Evolutionary conservation across 1,284 basidiomycete genomes (phyloP).

Genomic region (Macrocystidia cucumis): DNA sequence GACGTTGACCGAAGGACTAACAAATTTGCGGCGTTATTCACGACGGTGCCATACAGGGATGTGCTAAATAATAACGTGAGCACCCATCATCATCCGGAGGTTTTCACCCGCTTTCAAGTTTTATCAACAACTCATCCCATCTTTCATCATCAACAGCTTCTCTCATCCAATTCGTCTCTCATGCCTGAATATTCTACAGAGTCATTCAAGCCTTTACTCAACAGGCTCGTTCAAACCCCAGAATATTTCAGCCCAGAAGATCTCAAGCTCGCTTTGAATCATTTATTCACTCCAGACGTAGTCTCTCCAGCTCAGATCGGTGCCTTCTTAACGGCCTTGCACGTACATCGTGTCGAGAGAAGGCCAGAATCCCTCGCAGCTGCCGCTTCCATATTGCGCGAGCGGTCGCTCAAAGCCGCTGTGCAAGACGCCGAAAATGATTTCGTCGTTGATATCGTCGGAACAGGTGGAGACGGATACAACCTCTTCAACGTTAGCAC

Average conservation of each 20-base stretch:
- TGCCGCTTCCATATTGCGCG: conserved; percentile 68
- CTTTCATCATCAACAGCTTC: too few relatives aligned
- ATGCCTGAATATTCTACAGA: conserved; percentile 31
- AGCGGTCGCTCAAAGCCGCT: conserved; percentile 54
- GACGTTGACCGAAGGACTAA: too few relatives aligned
- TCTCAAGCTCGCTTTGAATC: conserved; percentile 62
- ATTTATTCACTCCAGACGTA: conserved; percentile 62
- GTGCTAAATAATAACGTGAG: too few relatives aligned
- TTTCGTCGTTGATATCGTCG: conserved; percentile 68
- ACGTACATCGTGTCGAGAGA: conserved; percentile 68
- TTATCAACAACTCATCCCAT: too few relatives aligned
- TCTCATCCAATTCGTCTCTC: too few relatives aligned
- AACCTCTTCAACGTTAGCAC: conserved; percentile 98
- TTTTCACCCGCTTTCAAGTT: too few relatives aligned
- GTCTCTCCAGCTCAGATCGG: conserved; percentile 70
- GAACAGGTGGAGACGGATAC: conserved; percentile 87
- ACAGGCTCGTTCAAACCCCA: conserved; percentile 72
- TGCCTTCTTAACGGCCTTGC: conserved; percentile 77
- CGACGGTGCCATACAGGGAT: too few relatives aligned
- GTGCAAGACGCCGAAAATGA: conserved; percentile 52
- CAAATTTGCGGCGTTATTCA: too few relatives aligned
- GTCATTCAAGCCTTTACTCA: conserved; percentile 70
- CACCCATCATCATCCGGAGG: too few relatives aligned
- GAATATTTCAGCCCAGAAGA: conserved; percentile 69
- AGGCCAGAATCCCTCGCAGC: conserved; percentile 71